Base-by-base conservation (phyloP, 2,329 filamentous ascomycete species). In the Helicocarpus griseus region DNA sequence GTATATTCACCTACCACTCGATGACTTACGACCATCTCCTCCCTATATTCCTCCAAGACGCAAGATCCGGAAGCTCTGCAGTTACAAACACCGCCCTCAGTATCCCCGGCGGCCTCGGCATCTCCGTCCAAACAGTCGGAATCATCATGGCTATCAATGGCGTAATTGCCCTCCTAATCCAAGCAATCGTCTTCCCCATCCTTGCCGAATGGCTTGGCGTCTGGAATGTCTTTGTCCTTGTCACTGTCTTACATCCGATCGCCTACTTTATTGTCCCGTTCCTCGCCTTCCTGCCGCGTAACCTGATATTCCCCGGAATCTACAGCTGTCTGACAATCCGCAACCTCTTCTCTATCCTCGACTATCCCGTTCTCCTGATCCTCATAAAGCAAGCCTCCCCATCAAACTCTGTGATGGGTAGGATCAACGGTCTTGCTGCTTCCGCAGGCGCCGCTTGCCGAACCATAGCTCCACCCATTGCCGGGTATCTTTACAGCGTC, bases 1-100 rank as follows among this genome's bases (percentile, higher is more conserved):
- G 86, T 41, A 87, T 96, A 56, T 95, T 95, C 71, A 93, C 89
- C 4, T 95, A 95, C 65, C 90, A 96, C 69, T 89, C 86, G 35
- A 96, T 96, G 89, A 89, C 86, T 0, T 96, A 88, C 69, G 91
- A 96, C 63, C 87, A 95, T 65, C 78, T 96, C 0, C 76, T 95
- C 50, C 90, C 90, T 6, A 95, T 96, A 54, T 96, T 95, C 70
- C 81, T 95, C 48, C 89, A 96, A 66, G 89, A 95, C 60, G 63
- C 72, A 43, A 67, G 72, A 39, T 64, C 72, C 5, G 57, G 69
- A 22, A 54, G 59, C 19, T 55, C 61, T 22, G 58, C 53, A 61
- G n/a, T 61, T 63, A 39, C 52, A 26, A 50, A 56, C 49, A 60
- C 76, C 69, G 58, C 72, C 66, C 72, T 86, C 38, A 76, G 78